phyloP scores from a whole-genome alignment of 768 basidiomycete genomes.

The Imleria badia region DNA sequence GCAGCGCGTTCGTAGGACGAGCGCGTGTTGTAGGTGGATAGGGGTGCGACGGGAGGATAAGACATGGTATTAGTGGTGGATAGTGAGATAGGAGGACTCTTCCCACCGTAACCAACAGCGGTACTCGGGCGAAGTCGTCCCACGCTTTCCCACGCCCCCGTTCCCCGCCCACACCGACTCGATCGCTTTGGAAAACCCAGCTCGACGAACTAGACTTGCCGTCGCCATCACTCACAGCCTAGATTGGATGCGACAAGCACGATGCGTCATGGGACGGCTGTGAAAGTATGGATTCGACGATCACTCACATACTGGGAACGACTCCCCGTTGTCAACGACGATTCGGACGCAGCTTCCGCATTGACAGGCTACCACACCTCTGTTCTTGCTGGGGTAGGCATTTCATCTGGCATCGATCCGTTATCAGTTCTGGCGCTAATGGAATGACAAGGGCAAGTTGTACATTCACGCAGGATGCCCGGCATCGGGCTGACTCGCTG shows the following conservation, averaged over 20 bases:
- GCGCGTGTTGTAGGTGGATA: constrained; percentile 59
- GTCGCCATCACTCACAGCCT: background rate
- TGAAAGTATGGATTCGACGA: too few relatives aligned
- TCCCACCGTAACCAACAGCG: too few relatives aligned
- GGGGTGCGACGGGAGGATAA: constrained; percentile 32
- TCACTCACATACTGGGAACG: too few relatives aligned
- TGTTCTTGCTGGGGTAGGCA: constrained; percentile 28
- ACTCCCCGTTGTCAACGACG: constrained; percentile 26
- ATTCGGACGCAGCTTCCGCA: constrained; percentile 29
- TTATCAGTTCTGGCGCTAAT: background rate
- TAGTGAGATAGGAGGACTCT: too few relatives aligned
- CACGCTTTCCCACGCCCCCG: constrained; percentile 12
- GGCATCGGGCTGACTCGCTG: constrained; percentile 33
- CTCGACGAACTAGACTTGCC: constrained; percentile 4
- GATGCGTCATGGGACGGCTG: too few relatives aligned
- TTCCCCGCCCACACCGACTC: constrained; percentile 13
- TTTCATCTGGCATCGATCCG: background rate
- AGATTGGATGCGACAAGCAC: too few relatives aligned
- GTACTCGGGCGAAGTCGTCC: too few relatives aligned
- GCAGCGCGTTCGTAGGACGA: constrained; percentile 52
- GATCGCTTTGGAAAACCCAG: constrained; percentile 25
- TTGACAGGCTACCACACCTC: constrained; percentile 38
- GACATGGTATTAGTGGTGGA: constrained; percentile 6
- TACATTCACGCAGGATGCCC: constrained; percentile 44
- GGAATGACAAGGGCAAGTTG: constrained; percentile 24